phyloP scores from a whole-genome alignment of 2,329 filamentous ascomycete genomes.

The Magnaporthiopsis incrustans region DNA sequence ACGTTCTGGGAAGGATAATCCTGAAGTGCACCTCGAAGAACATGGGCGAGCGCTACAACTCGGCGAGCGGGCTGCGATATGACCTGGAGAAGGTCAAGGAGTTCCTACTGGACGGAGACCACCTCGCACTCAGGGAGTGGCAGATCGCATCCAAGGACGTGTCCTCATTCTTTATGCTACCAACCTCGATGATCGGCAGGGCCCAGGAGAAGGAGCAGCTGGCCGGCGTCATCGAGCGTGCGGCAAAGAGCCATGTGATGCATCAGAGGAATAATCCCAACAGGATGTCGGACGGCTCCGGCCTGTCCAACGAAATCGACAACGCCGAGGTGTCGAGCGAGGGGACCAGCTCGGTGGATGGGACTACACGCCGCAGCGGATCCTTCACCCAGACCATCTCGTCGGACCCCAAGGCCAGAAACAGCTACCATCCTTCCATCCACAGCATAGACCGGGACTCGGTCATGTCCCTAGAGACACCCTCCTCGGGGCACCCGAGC shows the following conservation, averaged over 20 bases:
- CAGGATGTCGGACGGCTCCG: conserved; percentile 46
- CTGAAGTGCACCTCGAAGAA: conserved; percentile 89
- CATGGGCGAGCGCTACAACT: conserved; percentile 82
- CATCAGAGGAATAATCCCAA: conserved; percentile 32
- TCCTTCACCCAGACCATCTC: conserved; percentile 39
- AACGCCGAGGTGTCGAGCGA: conserved; percentile 50
- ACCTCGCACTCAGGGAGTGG: conserved; percentile 62
- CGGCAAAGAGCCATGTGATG: conserved; percentile 56
- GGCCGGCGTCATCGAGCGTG: conserved; percentile 66
- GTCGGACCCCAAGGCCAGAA: conserved; percentile 32
- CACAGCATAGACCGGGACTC: conserved; percentile 35
- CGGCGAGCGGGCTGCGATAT: conserved; percentile 74
- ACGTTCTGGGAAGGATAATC: conserved; percentile 73
- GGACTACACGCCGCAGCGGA: conserved; percentile 38
- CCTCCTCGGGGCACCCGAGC: conserved; percentile 37
- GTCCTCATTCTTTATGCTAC: conserved; percentile 86
- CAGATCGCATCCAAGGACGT: conserved; percentile 76
- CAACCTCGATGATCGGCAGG: conserved; percentile 72
- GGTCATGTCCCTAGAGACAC: conserved; percentile 37
- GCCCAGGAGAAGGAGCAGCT: conserved; percentile 63
- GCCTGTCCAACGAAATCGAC: conserved; percentile 42
- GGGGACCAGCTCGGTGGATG: conserved; percentile 47
- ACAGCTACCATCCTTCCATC: conserved; percentile 31
- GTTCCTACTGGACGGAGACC: conserved; percentile 68
- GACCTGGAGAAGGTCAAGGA: conserved; percentile 70